Base-by-base conservation (phyloP, 768 basidiomycete species). In the Amanita pseudoporphyria region DNA sequence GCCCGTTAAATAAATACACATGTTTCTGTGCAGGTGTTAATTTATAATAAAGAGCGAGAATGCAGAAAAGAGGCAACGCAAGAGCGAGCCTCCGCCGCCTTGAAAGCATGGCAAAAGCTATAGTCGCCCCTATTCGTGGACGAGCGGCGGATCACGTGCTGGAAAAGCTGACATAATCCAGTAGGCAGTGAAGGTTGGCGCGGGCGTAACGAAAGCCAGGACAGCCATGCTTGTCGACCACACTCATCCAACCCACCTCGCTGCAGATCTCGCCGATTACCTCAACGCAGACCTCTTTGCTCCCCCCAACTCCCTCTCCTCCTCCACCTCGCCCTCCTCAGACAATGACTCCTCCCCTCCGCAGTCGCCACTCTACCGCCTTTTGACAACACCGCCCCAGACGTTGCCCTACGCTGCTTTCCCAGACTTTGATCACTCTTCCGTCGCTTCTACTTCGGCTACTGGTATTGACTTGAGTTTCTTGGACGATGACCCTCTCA, bases 231-330 rank as follows among this genome's bases (percentile, higher is more conserved):
- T 68, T 47, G 68, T 72, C 60, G 71, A 74, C 67, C 68, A 66
- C 1, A 43, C 58, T 1, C 52, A 57, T 44, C 49, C 54, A 32
- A 47, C 55, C 51, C 53, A 58, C 53, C 51, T 57, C 49, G 37
- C 54, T 49, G 59, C 69, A 33, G 71, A 77, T 56, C 66, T 83
- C 57, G 75, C 71, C 60, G 81, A 85, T 58, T 75, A 82, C 56
- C 77, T 86, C 66, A 77, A 85, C 61, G 70, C 81, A 44, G 84
- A 86, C 53, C 71, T 79, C 49, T 73, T 78, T 49, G 54, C 61
- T 45, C 54, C 57, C 6, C 51, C 57, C 37, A 54, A 44, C 35
- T 54, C 63, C 35, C 51, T 58, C 18, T 57, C 62, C 22, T 68
- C 72, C 22, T 68, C 72, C 0, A 58, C 68, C 26, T 37, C 53